Evolutionary conservation across 371 early-diverging fungal species (phyloP), one percentile per base, ranked within the genome.

Genomic region (Haplosporangium sp.): DNA sequence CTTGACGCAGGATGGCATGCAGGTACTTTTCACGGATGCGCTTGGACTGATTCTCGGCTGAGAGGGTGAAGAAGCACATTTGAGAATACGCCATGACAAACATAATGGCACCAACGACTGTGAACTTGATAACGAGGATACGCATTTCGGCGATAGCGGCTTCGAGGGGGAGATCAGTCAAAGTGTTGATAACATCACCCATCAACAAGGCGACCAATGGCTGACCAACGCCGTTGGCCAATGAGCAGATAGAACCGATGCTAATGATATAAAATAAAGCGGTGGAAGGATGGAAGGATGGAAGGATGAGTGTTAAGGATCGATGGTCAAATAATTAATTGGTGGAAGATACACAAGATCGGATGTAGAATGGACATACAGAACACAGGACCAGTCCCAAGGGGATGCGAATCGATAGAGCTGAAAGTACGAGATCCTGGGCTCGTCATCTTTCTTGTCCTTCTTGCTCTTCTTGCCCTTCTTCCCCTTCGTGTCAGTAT

Each of bases 1-100:
- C 95, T 79, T 98, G 97, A 40, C 94, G 90, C 45, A 99, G 83
- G 47, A 96, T 87, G 1, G 96, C 84, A 51, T 85, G 86, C 21
- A 96, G 90, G 58, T 93, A 95, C 13, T 56, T 60, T 64, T 87
- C 84, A 14, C 94, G 89, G 64, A 94, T 85, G 23, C 90, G 68
- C 84, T 85, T 83, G 48, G 86, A 58, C 59, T 84, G 86, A 45
- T 74, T 77, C 62, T 87, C 86, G 36, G 83, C 87, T 0, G 84
- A 69, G 20, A 81, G 66, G 21, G 84, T 84, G 81, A 81, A 88
- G 51, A 81, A 62, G n/a, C 83, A 77, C 83, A 81, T 82, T 51
- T 82, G 85, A 16, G 67, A 62, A 64, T 89, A 87, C 38, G 85
- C 80, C 13, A 74, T 60, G 20, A 85, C 57, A 61, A 85, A 83